Evolutionary conservation across 305 asterid genomes (phyloP), one percentile per base, ranked within the genome.

Genomic region (Andrographis paniculata): DNA sequence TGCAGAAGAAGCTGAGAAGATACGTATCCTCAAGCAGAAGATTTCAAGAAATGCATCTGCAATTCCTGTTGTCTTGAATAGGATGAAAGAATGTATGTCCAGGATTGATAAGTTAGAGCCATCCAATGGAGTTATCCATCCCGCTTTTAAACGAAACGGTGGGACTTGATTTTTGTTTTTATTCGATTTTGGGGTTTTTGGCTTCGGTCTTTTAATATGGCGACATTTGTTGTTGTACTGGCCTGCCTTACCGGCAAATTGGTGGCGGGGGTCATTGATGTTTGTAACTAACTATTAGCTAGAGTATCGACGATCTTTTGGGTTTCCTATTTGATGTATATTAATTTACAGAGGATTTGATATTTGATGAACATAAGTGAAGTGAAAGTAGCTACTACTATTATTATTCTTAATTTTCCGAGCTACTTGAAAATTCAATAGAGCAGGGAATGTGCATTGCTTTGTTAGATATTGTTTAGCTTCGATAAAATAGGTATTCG

Each of bases 141-240:
- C 84, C 2, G 87, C 68, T 50, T 91, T 91, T 52, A 75, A 81
- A 77, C 65, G 83, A 67, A 87, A 75, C 66, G 53, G 67, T 37
- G 59, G 59, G 24, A 52, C 41, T 72, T 78, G 66, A 78, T 53
- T n/a, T 1, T 20, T 28, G 12, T 21, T 16, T 41, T 20, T 9
- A 23, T 31, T 41, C n/a, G 9, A 9, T 11, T 33, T 46, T 50
- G 36, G n/a, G n/a, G 28, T 16, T 14, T 55, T 49, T 9, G 37
- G 8, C 37, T 31, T 31, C 11, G 37, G 37, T 31, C 37, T 31
- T n/a, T n/a, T n/a, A n/a, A n/a, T n/a, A n/a, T n/a, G n/a, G n/a
- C n/a, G n/a, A n/a, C n/a, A n/a, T n/a, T n/a, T n/a, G n/a, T n/a
- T n/a, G n/a, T n/a, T n/a, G n/a, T n/a, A n/a, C n/a, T n/a, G n/a